Evolutionary conservation across 768 basidiomycete genomes (phyloP).

Genomic region (Jaapia argillacea): DNA sequence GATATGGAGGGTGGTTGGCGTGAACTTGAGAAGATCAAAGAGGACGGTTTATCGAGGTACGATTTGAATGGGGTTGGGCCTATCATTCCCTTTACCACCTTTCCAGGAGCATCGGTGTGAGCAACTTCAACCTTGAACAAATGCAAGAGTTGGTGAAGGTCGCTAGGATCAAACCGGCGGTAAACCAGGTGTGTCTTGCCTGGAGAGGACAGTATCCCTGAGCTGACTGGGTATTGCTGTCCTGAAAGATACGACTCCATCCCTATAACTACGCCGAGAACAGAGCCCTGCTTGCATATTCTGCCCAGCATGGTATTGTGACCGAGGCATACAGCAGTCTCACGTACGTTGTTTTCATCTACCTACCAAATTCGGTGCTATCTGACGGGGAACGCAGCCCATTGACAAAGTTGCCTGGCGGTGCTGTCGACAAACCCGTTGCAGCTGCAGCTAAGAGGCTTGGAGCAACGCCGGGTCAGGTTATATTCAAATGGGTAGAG

Average conservation of each 20-base stretch:
- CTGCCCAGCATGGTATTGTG: slow-evolving; percentile 47
- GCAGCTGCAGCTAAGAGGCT: slow-evolving; percentile 40
- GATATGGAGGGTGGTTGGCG: slow-evolving; percentile 35
- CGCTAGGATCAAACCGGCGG: slow-evolving; percentile 49
- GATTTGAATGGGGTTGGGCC: too few species aligned
- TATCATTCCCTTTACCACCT: background rate
- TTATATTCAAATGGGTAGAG: slow-evolving; percentile 60
- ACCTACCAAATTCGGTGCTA: background rate
- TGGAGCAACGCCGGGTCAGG: slow-evolving; percentile 50
- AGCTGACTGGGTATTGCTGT: background rate
- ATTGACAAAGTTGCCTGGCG: slow-evolving; percentile 48
- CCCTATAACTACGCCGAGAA: slow-evolving; percentile 61
- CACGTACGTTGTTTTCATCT: slow-evolving; percentile 20
- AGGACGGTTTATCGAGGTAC: slow-evolving; percentile 19
- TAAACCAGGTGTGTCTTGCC: slow-evolving; percentile 46
- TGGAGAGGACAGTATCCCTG: background rate
- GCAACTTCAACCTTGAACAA: slow-evolving; percentile 48
- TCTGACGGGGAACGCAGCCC: slow-evolving; percentile 26
- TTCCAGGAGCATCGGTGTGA: slow-evolving; percentile 63
- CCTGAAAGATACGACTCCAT: slow-evolving; percentile 49
- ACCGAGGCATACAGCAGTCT: slow-evolving; percentile 59
- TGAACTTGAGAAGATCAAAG: slow-evolving; percentile 38
- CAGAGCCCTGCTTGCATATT: slow-evolving; percentile 43
- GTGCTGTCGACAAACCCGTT: slow-evolving; percentile 53
- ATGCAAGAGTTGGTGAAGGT: slow-evolving; percentile 42